Evolutionary conservation across 352 stramenopile species (phyloP).

Genomic region (Phytophthora ohioensis): DNA sequence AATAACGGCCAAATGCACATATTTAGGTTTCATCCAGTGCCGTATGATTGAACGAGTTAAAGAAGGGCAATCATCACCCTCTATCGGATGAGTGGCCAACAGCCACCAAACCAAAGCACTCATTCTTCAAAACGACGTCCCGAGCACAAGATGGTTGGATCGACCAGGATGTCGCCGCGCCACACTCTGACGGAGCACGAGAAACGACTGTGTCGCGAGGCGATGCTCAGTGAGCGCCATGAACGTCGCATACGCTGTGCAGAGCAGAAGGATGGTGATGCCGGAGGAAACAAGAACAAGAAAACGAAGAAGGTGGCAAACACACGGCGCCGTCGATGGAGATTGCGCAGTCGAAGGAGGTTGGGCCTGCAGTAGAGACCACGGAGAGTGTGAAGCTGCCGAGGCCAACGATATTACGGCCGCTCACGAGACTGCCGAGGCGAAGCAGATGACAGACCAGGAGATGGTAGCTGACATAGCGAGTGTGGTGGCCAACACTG

Average conservation of each 20-base stretch:
- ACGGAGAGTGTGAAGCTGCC: background rate
- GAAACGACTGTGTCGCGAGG: background rate
- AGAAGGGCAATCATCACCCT: background rate
- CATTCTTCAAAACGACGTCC: conserved; percentile 9
- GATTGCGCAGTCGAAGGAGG: background rate
- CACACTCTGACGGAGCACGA: conserved; percentile 2
- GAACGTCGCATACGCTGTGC: background rate
- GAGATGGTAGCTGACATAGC: background rate
- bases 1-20: conserved; percentile 7
- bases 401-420: background rate
- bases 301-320: background rate
- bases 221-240: conserved; percentile 1
- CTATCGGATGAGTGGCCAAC: background rate
- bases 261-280: background rate
- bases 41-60: background rate
- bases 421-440: background rate
- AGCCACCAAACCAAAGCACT: conserved; percentile 4
- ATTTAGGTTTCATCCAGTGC: conserved; percentile 7
- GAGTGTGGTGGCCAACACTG: background rate
- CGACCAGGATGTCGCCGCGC: background rate
- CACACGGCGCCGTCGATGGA: conserved; percentile 4
- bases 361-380: background rate
- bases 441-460: background rate
- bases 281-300: background rate
- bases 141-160: background rate